Conservation (phyloP, 106 monocot species). For the Dendrobium officinale region DNA sequence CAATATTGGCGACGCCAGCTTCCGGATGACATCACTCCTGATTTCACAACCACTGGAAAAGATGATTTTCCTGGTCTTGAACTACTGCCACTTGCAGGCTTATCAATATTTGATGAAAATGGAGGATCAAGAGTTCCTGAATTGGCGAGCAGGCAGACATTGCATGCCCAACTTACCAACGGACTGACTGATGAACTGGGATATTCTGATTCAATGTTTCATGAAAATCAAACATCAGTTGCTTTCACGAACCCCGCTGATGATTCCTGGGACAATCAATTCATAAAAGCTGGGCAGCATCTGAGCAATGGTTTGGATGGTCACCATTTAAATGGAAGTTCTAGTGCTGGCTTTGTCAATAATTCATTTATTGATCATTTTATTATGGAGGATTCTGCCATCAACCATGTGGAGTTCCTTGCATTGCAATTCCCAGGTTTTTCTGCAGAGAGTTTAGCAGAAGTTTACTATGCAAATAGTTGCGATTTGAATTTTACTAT, state of each 20-base stretch:
- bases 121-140: slow-evolving; percentile 18
- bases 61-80: slow-evolving; percentile 19
- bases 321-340: slow-evolving; percentile 18
- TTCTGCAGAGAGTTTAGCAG: slow-evolving; percentile 28
- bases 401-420: slow-evolving; percentile 22
- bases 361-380: slow-evolving; percentile 10
- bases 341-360: slow-evolving; percentile 19
- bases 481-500: slow-evolving; percentile 32
- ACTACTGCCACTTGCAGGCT: slow-evolving; percentile 24
- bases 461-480: slow-evolving; percentile 30
- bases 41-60: slow-evolving; percentile 33
- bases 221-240: slow-evolving; percentile 18
- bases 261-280: slow-evolving; percentile 12
- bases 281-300: slow-evolving; percentile 16
- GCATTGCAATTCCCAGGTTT: slow-evolving; percentile 30
- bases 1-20: slow-evolving; percentile 47
- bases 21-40: slow-evolving; percentile 68
- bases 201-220: slow-evolving; percentile 14
- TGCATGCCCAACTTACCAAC: slow-evolving; percentile 6
- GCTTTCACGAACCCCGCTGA: slow-evolving; percentile 14
- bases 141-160: slow-evolving; percentile 11
- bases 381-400: slow-evolving; percentile 7
- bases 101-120: slow-evolving; percentile 34
- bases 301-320: slow-evolving; percentile 22
- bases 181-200: slow-evolving; percentile 13